Evolutionary conservation across 2,329 filamentous ascomycete species (phyloP).

Genomic region (Pezicula carpinea): DNA sequence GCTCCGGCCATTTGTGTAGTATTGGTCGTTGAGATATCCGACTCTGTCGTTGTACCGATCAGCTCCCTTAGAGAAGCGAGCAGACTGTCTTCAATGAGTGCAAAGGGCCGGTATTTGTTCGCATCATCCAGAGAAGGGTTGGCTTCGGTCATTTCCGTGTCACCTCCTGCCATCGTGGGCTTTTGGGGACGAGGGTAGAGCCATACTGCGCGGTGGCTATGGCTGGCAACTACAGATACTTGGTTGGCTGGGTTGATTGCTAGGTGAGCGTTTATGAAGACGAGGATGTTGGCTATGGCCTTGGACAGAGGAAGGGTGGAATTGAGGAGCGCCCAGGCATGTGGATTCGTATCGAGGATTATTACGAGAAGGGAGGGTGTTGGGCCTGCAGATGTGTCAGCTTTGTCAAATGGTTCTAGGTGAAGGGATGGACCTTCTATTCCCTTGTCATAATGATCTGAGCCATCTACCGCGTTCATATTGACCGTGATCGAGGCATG

Average conservation of each 20-base stretch:
- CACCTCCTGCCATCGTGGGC: slow-evolving; percentile 34
- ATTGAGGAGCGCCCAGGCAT: slow-evolving; percentile 81
- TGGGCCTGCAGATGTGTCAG: slow-evolving; percentile 34
- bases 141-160: slow-evolving; percentile 53
- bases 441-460: slow-evolving; percentile 46
- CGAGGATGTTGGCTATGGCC: slow-evolving; percentile 81
- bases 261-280: slow-evolving; percentile 96
- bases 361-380: slow-evolving; percentile 82
- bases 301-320: slow-evolving; percentile 73
- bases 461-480: slow-evolving; percentile 65
- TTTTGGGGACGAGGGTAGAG: slow-evolving; percentile 65
- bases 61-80: slow-evolving; percentile 70
- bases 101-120: slow-evolving; percentile 93
- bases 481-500: slow-evolving; percentile 23
- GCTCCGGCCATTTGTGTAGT: slow-evolving; percentile 90
- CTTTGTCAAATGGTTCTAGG: slow-evolving; percentile 10
- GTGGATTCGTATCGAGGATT: slow-evolving; percentile 92
- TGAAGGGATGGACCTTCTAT: slow-evolving; percentile 35
- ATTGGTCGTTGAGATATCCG: slow-evolving; percentile 60
- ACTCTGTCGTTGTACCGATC: slow-evolving; percentile 60
- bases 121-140: slow-evolving; percentile 37
- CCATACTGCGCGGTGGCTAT: slow-evolving; percentile 81
- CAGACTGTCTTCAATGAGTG: slow-evolving; percentile 78
- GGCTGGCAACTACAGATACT: slow-evolving; percentile 85
- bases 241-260: slow-evolving; percentile 92